These are phyloP conservation scores for Annona cherimola DNA, from an alignment of 164 flowering plant genomes.

Conservation along the genomic window DNA sequence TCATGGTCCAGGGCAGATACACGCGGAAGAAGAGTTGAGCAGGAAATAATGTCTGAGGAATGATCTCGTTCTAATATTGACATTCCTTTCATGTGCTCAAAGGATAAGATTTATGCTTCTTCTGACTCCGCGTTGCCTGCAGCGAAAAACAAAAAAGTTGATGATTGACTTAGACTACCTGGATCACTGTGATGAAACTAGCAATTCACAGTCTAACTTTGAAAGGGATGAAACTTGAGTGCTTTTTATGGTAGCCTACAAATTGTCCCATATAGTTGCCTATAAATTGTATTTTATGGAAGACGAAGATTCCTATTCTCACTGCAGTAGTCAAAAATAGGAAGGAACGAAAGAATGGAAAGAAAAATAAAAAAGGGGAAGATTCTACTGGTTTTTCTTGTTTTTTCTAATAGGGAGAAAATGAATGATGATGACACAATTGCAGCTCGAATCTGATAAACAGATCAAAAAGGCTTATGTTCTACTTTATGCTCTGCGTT, in stretches of 20 bases:
- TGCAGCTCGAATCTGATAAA: not conserved
- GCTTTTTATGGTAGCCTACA: too few species aligned
- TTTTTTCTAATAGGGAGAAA: not conserved
- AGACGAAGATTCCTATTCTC: not conserved
- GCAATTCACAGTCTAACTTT: not conserved
- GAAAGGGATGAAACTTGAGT: too few species aligned
- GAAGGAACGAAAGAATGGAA: too few species aligned
- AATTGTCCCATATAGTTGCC: not conserved
- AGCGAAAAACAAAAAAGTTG: not conserved
- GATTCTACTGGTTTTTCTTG: not conserved
- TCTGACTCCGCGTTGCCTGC: not conserved
- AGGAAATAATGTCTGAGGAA: too few species aligned
- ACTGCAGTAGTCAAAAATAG: too few species aligned
- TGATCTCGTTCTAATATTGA: too few species aligned
- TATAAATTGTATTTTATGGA: not conserved
- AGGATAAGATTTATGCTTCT: not conserved
- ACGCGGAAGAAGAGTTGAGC: too few species aligned
- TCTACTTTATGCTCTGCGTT: too few species aligned
- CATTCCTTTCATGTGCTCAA: not conserved
- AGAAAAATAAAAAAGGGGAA: too few species aligned
- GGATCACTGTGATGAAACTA: not conserved
- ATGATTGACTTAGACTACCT: not conserved
- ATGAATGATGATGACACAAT: not conserved
- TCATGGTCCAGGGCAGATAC: not conserved
- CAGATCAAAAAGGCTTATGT: not conserved